Evolutionary conservation across 257 asterid genomes (phyloP), one percentile per base, ranked within the genome.

Genomic region (Ocimum tenuiflorum): DNA sequence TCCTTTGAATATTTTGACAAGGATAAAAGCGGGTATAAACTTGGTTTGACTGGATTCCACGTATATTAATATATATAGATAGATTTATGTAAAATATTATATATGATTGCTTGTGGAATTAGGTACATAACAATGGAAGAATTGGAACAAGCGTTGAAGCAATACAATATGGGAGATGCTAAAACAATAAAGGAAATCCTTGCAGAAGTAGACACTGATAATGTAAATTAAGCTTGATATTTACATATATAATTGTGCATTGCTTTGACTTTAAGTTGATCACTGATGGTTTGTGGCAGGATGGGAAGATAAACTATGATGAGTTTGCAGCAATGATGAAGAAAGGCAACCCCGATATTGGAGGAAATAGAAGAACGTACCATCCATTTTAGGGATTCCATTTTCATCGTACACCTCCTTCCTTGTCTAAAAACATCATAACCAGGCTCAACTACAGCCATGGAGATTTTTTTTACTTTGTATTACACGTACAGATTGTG

Each of bases 1-100:
- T 95, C 97, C 24, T 89, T 89, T n/a, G 91, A 87, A 79, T 86
- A 85, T 71, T 89, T 89, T 67, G 97, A 89, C 86, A 87, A 89
- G 81, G 95, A 89, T 50, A 89, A 82, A 77, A 89, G 95, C 89
- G 97, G 97, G 97, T 87, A 71, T n/a, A 15, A 29, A 60, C 68
- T 47, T n/a, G 31, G 35, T 63, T 67, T 52, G 10, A 14, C 46
- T 36, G 47, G 61, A 68, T 43, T 63, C 27, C 33, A 1, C 8
- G 15, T 45, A 24, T n/a, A n/a, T n/a, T n/a, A n/a, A n/a, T n/a
- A n/a, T n/a, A n/a, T n/a, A n/a, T n/a, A n/a, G n/a, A n/a, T n/a
- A n/a, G n/a, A n/a, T n/a, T 59, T 69, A 1, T 69, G n/a, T 71
- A 36, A 39, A n/a, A 57, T 61, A 56, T 49, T 42, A 41, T 41